Base-by-base conservation (phyloP, 2,329 filamentous ascomycete species). In the Venturia aucupariae region DNA sequence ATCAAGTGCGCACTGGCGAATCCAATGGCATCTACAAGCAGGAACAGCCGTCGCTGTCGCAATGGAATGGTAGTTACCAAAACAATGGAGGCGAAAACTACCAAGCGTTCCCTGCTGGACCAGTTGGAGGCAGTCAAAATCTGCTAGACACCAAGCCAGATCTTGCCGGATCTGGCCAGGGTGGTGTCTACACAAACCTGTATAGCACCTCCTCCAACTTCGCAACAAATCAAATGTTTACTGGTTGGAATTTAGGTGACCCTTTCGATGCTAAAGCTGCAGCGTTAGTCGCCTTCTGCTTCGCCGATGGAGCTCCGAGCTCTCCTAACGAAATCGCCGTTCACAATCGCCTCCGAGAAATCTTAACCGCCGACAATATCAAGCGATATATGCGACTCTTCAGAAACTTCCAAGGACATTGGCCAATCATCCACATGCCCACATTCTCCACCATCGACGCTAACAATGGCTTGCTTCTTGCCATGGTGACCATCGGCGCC, bases 401-500 rank as follows among this genome's bases (percentile, higher is more conserved):
- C 78, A 85, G 82, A 66, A 86, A 89, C 74, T 90, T 87, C 73
- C 86, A 90, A 73, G 82, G 84, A 66, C 88, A 92, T 74, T 90
- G 89, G 77, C 85, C 88, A 24, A 81, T 89, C 68, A 81, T 91
- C 62, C 88, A 92, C 71, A 81, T 88, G 72, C 83, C 87, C 42
- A 89, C 87, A 10, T 90, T 91, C 75, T 82, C 85, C 71, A 82
- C 89, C 63, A 79, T 82, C 67, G 81, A 86, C 67, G 83, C 85
- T 59, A 86, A 87, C 72, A 84, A 86, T 66, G 86, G 86, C 68
- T 80, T 91, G 66, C 77, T 90, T 61, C 80, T 89, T 66, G 81
- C 82, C 67, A 88, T 92, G 80, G 85, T 88, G 70, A 90, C 86
- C 72, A 81, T 90, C 69, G 89, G 89, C 44, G 88, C 88, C 48